Evolutionary conservation across 805 yeast genomes (phyloP).

Genomic region (Saturnispora zaruensis): DNA sequence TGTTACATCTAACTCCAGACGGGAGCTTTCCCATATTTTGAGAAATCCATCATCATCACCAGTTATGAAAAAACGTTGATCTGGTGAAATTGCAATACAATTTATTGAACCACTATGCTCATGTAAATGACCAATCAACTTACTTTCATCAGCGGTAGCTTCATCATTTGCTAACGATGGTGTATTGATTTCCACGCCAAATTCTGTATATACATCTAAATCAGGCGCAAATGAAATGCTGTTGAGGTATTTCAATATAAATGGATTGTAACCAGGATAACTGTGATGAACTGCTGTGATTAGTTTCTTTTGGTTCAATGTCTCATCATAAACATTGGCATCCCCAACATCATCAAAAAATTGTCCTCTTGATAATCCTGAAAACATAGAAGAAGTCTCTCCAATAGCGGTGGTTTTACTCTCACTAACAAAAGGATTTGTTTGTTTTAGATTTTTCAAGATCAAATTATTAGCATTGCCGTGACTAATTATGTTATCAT

Average conservation of each 20-base stretch:
- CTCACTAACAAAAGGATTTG: conserved; percentile 10
- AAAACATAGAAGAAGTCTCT: conserved; percentile 13
- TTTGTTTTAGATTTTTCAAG: conserved; percentile 4
- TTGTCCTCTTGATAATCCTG: conserved; percentile 3
- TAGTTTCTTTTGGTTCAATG: conserved; percentile 19
- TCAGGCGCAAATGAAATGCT: conserved; percentile 48
- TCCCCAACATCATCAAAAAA: conserved; percentile 18
- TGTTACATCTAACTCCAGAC: conserved; percentile 54
- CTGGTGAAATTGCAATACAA: conserved; percentile 49
- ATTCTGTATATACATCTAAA: conserved; percentile 54
- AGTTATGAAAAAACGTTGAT: conserved; percentile 58
- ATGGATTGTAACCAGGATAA: conserved; percentile 61
- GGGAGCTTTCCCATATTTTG: conserved; percentile 68
- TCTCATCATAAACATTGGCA: conserved; percentile 22
- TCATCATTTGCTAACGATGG: background rate
- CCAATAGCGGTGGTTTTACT: conserved; percentile 21
- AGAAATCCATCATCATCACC: conserved; percentile 70
- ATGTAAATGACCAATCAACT: conserved; percentile 50
- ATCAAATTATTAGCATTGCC: background rate
- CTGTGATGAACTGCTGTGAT: conserved; percentile 35
- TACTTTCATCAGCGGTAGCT: background rate
- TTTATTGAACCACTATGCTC: conserved; percentile 57
- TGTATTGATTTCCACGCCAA: conserved; percentile 38
- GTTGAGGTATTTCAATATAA: conserved; percentile 47
- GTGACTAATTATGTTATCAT: background rate